Percentiles rank a stretch among this genome's conserved stretches.
phyloP scores from a whole-genome alignment of 139 green algal species.

The Picochlorum sp. region DNA sequence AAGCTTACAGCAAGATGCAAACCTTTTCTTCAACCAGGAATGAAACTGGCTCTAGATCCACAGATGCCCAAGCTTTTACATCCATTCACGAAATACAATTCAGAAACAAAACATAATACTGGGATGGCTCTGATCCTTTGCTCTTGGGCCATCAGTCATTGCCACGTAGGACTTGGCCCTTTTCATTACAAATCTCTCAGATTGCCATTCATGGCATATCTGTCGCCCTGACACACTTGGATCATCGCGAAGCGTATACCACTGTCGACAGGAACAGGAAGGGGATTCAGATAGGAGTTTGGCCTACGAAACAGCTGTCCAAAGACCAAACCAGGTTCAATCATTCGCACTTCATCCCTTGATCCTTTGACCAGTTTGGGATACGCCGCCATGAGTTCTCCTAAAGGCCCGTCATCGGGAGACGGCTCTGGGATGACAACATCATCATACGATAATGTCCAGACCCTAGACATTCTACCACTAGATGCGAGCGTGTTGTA shows the following conservation, averaged over 20 bases:
- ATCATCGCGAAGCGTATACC: constrained; percentile 12
- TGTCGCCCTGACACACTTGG: constrained; percentile 5
- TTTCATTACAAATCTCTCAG: background rate
- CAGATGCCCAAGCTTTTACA: no score
- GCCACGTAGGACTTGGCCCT: background rate
- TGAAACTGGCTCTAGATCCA: no score
- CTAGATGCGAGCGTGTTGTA: background rate
- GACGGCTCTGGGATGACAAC: background rate
- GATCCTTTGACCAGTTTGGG: constrained; percentile 10
- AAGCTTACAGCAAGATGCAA: no score
- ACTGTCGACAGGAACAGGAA: constrained; percentile 5
- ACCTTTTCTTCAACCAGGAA: no score
- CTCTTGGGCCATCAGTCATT: no score
- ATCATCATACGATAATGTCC: constrained; percentile 11
- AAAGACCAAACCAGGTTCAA: constrained; percentile 13
- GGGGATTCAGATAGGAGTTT: constrained; percentile 12
- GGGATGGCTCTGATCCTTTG: no score
- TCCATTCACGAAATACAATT: no score
- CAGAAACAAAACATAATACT: no score
- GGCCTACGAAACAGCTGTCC: constrained; percentile 9
- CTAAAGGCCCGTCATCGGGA: background rate
- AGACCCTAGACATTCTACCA: background rate
- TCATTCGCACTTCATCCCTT: constrained; percentile 7
- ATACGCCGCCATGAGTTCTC: background rate
- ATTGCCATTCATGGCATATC: constrained; percentile 9